Base-by-base conservation (phyloP, 164 flowering plant species). In the Magnolia kwangsiensis region DNA sequence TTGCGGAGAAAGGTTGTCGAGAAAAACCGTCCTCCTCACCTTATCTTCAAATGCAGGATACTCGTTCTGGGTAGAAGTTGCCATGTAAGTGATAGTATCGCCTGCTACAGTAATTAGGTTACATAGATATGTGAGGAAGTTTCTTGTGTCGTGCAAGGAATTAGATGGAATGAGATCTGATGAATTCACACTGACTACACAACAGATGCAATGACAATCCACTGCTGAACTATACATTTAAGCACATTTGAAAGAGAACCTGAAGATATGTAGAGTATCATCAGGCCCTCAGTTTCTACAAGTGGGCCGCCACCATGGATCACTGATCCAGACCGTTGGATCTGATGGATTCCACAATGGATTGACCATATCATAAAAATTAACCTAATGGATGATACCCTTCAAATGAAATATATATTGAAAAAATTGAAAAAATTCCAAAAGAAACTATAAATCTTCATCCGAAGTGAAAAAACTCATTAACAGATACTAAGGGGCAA, bases 1-100 rank as follows among this genome's bases (percentile, higher is more conserved):
- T 55, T 76, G 82, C 5, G 90, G 90, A 23, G 94, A 86, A 55
- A 93, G 83, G 76, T 87, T 87, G 77, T 95, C 94, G 9, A 91
- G 10, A 66, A 78, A 91, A 58, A 95, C 80, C 8, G 98, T 87
- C 55, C 94, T 84, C 74, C 71, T 86, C 55, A 93, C 93, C 83
- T 82, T 90, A 80, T 88, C 87, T 66, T 78, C 75, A 81, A 95
- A 91, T 2, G 81, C 87, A 31, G 84, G 83, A 83, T 87, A 90
- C 65, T 85, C 90, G 9, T 72, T 77, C 21, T 80, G 74, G 8
- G 71, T 58, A 65, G 74, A 66, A 76, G 80, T 74, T 68, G 72
- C 78, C 78, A 75, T 81, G 50, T 21, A 65, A n/a, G 51, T n/a
- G 9, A 67, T 7, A 7, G 24, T 19, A 63, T 21, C 67, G 2